These are phyloP conservation scores for Plenodomus biglobosus DNA, from an alignment of 2,329 filamentous ascomycete genomes.

Conservation along the genomic window DNA sequence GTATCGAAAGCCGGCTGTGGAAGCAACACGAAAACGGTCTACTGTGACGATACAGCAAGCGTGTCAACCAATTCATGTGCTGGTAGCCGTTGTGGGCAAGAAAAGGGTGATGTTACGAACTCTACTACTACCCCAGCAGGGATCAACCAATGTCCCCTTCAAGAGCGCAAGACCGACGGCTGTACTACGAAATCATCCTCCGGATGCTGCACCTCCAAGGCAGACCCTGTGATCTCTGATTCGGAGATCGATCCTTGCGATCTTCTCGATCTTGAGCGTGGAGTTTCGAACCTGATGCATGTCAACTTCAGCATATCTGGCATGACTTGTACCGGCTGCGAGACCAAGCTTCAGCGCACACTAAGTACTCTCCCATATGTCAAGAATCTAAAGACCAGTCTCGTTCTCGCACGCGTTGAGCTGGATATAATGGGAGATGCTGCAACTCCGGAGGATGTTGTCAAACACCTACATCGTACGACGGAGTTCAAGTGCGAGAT, in stretches of 20 bases:
- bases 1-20: background rate
- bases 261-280: constrained; percentile 25
- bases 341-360: constrained; percentile 61
- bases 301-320: constrained; percentile 64
- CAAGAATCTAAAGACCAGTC: constrained; percentile 61
- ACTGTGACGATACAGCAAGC: background rate
- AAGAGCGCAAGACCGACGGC: background rate
- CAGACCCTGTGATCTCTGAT: background rate
- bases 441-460: constrained; percentile 41
- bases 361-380: constrained; percentile 55
- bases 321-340: constrained; percentile 75
- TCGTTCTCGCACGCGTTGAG: constrained; percentile 66
- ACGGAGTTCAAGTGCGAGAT: constrained; percentile 64
- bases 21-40: background rate
- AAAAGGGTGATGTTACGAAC: background rate
- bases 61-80: constrained; percentile 2
- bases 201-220: background rate
- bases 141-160: background rate
- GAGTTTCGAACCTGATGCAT: constrained; percentile 49
- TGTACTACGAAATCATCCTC: background rate
- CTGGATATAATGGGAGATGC: constrained; percentile 57
- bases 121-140: background rate
- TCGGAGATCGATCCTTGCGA: background rate
- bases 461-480: constrained; percentile 56
- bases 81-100: background rate